Percentiles rank a stretch among this genome's conserved stretches.
These are phyloP conservation scores for Dissophora globulifera DNA, from an alignment of 192 early-diverging fungal genomes.

Conservation along the genomic window DNA sequence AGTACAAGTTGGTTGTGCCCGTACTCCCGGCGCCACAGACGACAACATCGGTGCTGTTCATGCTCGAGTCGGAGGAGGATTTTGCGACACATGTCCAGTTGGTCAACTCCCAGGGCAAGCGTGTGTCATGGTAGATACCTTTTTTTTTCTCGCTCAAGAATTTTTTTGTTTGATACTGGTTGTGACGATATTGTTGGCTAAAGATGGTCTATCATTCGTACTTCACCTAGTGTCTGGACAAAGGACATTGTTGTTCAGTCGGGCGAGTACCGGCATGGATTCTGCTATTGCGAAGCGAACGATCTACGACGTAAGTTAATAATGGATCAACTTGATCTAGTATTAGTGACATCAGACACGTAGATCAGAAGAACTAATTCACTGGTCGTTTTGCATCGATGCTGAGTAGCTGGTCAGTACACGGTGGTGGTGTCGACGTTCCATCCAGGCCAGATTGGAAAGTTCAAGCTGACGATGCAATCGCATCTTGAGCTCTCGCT, in stretches of 20 bases:
- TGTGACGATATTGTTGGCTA: too few species aligned
- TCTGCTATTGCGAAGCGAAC: constrained; percentile 76
- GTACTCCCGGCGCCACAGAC: constrained; percentile 57
- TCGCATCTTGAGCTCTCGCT: constrained; percentile 62
- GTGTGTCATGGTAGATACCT: constrained; percentile 66
- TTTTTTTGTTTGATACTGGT: constrained; percentile 73
- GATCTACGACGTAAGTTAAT: constrained; percentile 62
- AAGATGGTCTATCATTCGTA: too few species aligned
- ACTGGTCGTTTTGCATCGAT: not conserved
- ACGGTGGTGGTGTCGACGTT: constrained; percentile 84
- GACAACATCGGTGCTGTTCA: constrained; percentile 54
- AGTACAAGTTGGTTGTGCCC: constrained; percentile 73
- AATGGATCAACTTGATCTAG: too few species aligned
- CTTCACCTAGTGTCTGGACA: constrained; percentile 52
- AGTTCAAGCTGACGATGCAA: constrained; percentile 73
- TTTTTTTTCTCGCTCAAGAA: constrained; percentile 63
- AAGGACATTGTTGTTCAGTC: constrained; percentile 76
- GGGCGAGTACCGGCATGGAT: constrained; percentile 79
- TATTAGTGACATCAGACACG: too few species aligned
- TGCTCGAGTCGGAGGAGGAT: constrained; percentile 74
- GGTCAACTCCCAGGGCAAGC: constrained; percentile 73
- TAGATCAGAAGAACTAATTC: not conserved
- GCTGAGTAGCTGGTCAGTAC: constrained; percentile 83
- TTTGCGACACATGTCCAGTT: constrained; percentile 76
- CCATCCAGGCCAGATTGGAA: constrained; percentile 74